Evolutionary conservation across 305 asterid genomes (phyloP).

Genomic region (Plantago coronopus): DNA sequence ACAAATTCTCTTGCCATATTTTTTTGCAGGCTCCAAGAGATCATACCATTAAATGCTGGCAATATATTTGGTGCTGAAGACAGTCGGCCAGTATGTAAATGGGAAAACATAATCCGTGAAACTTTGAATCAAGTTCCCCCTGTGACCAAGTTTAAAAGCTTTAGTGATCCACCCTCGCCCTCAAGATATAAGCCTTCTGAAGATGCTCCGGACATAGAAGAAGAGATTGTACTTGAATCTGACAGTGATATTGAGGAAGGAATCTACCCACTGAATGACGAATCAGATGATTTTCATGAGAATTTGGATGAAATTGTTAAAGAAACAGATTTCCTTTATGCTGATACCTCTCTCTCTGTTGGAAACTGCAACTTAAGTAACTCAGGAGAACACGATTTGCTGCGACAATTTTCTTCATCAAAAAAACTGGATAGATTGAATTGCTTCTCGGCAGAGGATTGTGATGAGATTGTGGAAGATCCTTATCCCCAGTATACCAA

Average conservation of each 20-base stretch:
- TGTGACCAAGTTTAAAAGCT: constrained; percentile 61
- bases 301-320: constrained; percentile 22
- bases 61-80: constrained; percentile 93
- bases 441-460: constrained; percentile 48
- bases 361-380: constrained; percentile 18
- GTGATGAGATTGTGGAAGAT: constrained; percentile 39
- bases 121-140: constrained; percentile 66
- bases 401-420: constrained; percentile 46
- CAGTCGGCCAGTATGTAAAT: constrained; percentile 70
- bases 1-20: constrained; percentile 6
- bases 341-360: constrained; percentile 29
- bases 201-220: constrained; percentile 58
- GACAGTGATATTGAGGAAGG: constrained; percentile 81
- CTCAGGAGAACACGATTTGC: constrained; percentile 31
- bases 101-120: constrained; percentile 89
- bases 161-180: constrained; percentile 89
- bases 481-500: constrained; percentile 29
- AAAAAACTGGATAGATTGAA: constrained; percentile 47
- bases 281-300: constrained; percentile 32
- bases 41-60: constrained; percentile 92
- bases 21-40: constrained; percentile 77
- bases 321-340: constrained; percentile 21
- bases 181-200: constrained; percentile 73
- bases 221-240: constrained; percentile 58
- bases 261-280: constrained; percentile 63